Conservation (phyloP, 345 rosid genomes). For the Carallia brachiata region DNA sequence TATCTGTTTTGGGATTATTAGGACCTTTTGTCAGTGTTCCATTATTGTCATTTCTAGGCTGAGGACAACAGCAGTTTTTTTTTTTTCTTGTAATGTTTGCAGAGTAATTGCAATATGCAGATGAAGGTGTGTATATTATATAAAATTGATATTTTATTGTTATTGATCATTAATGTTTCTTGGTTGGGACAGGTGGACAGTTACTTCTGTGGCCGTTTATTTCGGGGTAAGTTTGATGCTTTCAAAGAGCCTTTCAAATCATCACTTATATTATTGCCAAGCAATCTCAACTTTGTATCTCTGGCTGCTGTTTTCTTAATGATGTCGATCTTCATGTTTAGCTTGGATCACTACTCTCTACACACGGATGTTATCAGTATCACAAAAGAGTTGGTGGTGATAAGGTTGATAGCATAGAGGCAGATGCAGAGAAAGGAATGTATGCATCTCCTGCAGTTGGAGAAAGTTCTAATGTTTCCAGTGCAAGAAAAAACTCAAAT, state of each 20-base stretch:
- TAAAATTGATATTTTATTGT: not conserved
- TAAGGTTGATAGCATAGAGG: slow-evolving; percentile 59
- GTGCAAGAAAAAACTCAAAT: slow-evolving; percentile 35
- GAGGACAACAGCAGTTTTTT: no score
- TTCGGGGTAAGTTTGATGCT: slow-evolving; percentile 62
- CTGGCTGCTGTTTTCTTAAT: slow-evolving; percentile 1
- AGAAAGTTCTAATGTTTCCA: slow-evolving; percentile 21
- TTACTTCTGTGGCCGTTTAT: slow-evolving; percentile 61
- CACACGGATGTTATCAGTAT: slow-evolving; percentile 69
- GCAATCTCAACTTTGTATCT: not conserved
- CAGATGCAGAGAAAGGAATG: slow-evolving; percentile 67
- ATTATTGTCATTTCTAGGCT: no score
- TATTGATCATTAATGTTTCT: slow-evolving; percentile 9
- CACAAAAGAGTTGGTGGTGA: slow-evolving; percentile 64
- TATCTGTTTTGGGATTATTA: no score
- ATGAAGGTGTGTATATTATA: no score
- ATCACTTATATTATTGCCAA: not conserved
- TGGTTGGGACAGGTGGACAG: slow-evolving; percentile 80
- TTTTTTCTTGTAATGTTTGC: no score
- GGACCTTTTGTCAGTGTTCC: no score
- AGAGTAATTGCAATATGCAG: no score
- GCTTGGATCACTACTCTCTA: slow-evolving; percentile 76
- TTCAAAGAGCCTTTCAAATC: slow-evolving; percentile 1
- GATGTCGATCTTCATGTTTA: slow-evolving; percentile 21
- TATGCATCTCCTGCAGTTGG: slow-evolving; percentile 11